These are phyloP conservation scores for Pilobolus umbonatus DNA, from an alignment of 192 early-diverging fungal genomes.

Conservation along the genomic window DNA sequence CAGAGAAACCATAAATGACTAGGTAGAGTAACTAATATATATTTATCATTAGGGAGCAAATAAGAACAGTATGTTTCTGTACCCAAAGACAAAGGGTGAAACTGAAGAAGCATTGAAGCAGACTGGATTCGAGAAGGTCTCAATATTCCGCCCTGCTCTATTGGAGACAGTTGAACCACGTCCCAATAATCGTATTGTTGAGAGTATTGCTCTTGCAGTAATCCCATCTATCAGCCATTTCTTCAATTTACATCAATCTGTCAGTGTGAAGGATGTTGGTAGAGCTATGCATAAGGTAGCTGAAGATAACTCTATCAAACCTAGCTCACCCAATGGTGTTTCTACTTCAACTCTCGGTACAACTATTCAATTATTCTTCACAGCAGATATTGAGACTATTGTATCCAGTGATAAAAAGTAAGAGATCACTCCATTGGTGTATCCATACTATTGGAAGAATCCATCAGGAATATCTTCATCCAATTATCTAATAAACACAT, in stretches of 20 bases:
- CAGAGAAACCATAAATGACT: too few relatives aligned
- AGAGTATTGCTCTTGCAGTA: not conserved
- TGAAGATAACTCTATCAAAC: not conserved
- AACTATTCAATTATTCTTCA: too few relatives aligned
- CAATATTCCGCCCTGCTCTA: constrained; percentile 59
- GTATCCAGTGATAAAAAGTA: too few relatives aligned
- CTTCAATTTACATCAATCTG: not conserved
- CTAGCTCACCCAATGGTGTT: not conserved
- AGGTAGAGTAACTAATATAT: too few relatives aligned
- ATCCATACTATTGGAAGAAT: too few relatives aligned
- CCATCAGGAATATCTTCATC: too few relatives aligned
- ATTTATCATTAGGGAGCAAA: too few relatives aligned
- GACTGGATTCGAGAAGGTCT: constrained; percentile 58
- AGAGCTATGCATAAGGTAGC: constrained; percentile 22
- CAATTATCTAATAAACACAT: too few relatives aligned
- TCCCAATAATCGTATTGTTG: not conserved
- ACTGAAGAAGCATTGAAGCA: constrained; percentile 61
- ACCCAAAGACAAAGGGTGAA: constrained; percentile 71
- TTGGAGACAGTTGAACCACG: constrained; percentile 46
- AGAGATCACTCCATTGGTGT: too few relatives aligned
- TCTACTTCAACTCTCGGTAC: too few relatives aligned
- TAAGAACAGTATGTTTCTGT: constrained; percentile 59
- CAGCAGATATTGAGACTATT: too few relatives aligned
- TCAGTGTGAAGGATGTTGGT: constrained; percentile 17
- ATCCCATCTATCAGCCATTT: not conserved